A percentile compares a stretch with the other conserved stretches of the same genome.
Evolutionary conservation across 441 rosid species (phyloP).

Genomic region (Sinapis alba): DNA sequence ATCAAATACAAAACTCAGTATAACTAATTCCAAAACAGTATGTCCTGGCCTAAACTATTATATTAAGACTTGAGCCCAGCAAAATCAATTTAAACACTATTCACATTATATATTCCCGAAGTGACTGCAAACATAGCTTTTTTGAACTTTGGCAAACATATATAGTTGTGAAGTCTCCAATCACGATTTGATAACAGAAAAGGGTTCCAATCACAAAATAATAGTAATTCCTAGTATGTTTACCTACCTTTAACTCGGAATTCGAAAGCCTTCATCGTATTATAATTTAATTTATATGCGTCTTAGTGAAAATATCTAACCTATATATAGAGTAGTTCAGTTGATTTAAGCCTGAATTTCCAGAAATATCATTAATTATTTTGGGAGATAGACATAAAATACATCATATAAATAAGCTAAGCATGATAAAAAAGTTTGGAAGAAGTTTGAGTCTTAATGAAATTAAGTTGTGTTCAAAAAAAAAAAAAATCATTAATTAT

Average conservation of each 20-base stretch:
- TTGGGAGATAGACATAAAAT: too few relatives aligned
- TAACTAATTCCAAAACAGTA: too few relatives aligned
- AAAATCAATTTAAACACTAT: neutral
- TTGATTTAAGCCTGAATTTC: constrained; percentile 5
- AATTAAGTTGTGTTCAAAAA: too few relatives aligned
- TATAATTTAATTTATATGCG: neutral
- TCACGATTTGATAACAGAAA: neutral
- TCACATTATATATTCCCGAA: neutral
- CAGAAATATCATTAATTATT: constrained; percentile 21
- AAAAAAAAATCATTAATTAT: constrained; percentile 22
- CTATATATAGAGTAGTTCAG: neutral
- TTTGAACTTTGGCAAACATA: too few relatives aligned
- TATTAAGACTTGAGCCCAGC: neutral
- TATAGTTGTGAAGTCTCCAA: neutral
- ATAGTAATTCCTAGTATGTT: neutral
- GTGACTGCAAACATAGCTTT: neutral
- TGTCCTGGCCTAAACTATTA: neutral
- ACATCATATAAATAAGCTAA: too few relatives aligned
- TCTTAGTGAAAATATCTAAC: constrained; percentile 4
- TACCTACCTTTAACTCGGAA: constrained; percentile 3
- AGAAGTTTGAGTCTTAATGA: too few relatives aligned
- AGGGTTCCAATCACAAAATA: constrained; percentile 1
- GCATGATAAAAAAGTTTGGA: too few relatives aligned
- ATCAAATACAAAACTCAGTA: too few relatives aligned
- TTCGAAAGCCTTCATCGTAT: constrained; percentile 4